Evolutionary conservation across 345 rosid species (phyloP).

Genomic region (Acer yangbiense): DNA sequence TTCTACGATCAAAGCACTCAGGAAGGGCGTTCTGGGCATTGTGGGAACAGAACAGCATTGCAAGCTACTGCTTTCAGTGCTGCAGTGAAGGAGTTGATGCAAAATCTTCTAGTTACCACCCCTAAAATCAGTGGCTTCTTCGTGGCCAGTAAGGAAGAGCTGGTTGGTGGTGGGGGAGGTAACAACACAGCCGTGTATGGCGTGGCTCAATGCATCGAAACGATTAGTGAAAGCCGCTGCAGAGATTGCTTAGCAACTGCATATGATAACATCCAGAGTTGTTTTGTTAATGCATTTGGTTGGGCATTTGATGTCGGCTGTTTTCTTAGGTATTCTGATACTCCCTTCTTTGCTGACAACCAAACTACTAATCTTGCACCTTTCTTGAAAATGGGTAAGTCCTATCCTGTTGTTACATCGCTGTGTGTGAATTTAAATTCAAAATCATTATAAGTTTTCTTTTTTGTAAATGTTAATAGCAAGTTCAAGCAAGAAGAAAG

Average conservation of each 20-base stretch:
- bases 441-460: no score
- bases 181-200: conserved; percentile 26
- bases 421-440: no score
- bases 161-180: background rate
- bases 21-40: conserved; percentile 25
- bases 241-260: conserved; percentile 36
- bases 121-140: conserved; percentile 40
- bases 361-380: conserved; percentile 36
- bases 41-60: conserved; percentile 26
- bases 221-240: conserved; percentile 31
- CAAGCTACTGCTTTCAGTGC: conserved; percentile 16
- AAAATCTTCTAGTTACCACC: conserved; percentile 35
- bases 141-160: conserved; percentile 27
- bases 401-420: background rate
- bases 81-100: conserved; percentile 17
- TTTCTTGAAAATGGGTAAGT: conserved; percentile 31
- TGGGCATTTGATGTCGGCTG: conserved; percentile 48
- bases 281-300: conserved; percentile 29
- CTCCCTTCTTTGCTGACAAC: conserved; percentile 41
- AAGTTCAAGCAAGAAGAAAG: conserved; percentile 29
- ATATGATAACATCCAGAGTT: conserved; percentile 24
- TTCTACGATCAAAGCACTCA: conserved; percentile 42
- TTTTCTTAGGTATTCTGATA: conserved; percentile 38
- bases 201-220: conserved; percentile 42
- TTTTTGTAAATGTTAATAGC: conserved; percentile 3